A percentile compares a stretch with the other conserved stretches of the same genome.
Conservation (phyloP, 2,329 filamentous ascomycete species). For the Cryphonectria radicalis region DNA sequence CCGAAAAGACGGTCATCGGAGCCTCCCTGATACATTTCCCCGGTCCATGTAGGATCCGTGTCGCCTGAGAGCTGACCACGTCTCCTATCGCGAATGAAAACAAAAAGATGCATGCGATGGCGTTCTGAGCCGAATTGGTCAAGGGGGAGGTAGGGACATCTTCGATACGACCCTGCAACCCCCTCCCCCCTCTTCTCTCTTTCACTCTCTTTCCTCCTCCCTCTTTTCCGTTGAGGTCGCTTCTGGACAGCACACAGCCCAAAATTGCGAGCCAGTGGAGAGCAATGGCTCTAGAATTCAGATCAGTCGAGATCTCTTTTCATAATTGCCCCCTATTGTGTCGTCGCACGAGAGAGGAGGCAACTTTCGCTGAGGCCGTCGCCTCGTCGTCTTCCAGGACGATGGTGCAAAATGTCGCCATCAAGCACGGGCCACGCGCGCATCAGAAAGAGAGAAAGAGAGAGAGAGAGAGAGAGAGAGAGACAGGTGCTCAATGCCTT, state of each 20-base stretch:
- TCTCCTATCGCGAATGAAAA: not conserved
- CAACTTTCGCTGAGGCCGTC: not conserved
- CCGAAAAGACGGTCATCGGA: not conserved
- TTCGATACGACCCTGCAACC: not conserved
- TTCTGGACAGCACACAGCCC: too few relatives aligned
- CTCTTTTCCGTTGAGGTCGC: too few relatives aligned
- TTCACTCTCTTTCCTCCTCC: too few relatives aligned
- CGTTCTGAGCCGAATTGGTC: not conserved
- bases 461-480: not conserved
- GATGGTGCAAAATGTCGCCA: conserved; percentile 18
- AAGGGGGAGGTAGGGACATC: not conserved
- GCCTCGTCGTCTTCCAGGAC: not conserved
- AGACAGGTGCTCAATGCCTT: not conserved
- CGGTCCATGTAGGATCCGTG: not conserved
- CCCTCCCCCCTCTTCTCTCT: too few relatives aligned
- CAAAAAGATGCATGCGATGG: not conserved
- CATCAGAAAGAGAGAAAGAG: not conserved
- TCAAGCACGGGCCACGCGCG: conserved; percentile 2
- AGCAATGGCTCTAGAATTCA: not conserved
- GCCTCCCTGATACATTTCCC: not conserved
- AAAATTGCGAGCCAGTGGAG: not conserved
- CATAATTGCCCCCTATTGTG: not conserved
- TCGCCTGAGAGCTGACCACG: not conserved
- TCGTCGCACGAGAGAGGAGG: too few relatives aligned
- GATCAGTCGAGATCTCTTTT: not conserved